Base-by-base conservation (phyloP, 2,329 filamentous ascomycete genomes). In the Blastomyces emzantsi region DNA sequence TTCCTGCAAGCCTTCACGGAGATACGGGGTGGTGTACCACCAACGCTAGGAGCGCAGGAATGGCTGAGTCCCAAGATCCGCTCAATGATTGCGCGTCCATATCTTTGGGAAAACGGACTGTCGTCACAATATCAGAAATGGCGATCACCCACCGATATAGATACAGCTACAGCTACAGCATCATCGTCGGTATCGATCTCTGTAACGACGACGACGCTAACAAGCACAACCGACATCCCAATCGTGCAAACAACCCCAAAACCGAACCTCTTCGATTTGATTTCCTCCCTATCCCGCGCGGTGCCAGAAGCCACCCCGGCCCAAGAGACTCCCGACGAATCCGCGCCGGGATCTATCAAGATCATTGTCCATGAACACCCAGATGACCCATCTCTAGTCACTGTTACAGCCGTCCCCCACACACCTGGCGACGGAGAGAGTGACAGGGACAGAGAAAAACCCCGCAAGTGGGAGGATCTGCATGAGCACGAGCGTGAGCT, bases 381-480 rank as follows among this genome's bases (percentile, higher is more conserved):
- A 0, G 22, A 52, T 41, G 60, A 52, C 6, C 47, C 57, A 25
- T 41, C 22, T 17, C 25, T 61, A 3, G 41, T 65, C 54, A 55
- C 64, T 22, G 28, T 62, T 8, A 60, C 54, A 2, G 57, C 57
- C 33, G 25, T 63, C 19, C 39, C 55, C 3, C 33, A 60, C 1
- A 36, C 30, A 0, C 2, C 6, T 33, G 41, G 45, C 8, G 41
- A 36, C 15, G 25, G 43, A 6, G 41, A 25, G 1, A 49, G 56
- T 2, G 56, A 28, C 8, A 58, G 5, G 1, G 22, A 11, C 15
- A 30, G 1, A 5, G 36, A 43, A 9, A 41, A 22, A 41, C 7
- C 66, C 43, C 68, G 69, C 74, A 78, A 81, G 62, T 95, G 90
- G 90, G 86, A 91, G 64, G 85, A 92, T 64, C 76, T 96, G 55